Base-by-base conservation (phyloP, 2,329 filamentous ascomycete species). In the Apiospora aurea region DNA sequence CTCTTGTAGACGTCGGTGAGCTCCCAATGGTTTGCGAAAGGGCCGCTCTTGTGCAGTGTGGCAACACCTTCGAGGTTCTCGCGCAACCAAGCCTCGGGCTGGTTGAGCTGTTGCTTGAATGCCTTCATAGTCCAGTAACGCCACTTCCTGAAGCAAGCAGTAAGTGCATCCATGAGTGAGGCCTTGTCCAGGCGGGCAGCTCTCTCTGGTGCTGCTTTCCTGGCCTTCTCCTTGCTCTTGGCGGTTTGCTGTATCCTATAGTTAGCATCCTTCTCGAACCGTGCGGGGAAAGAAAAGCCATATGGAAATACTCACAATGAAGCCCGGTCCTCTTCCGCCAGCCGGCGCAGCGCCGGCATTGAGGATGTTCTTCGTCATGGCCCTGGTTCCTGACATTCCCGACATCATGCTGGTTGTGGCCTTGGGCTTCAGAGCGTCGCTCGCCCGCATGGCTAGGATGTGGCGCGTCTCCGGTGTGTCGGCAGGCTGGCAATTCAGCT, bases 111-210 rank as follows among this genome's bases (percentile, higher is more conserved):
- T 69, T 90, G 87, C 75, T 94, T 94, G 76, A 99, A 89, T 6
- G 93, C 90, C 79, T 94, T 95, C 87, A 98, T 93, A n/a, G 93
- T 91, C 95, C 96, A 99, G 83, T 96, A 98, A 77, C 92, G 91
- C 86, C 93, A 97, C 78, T 93, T 86, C 71, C 92, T 90, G 90
- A 98, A 99, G 80, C 92, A 93, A 68, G 88, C 85, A 85, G 96
- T 95, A 73, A 99, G 91, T 75, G 90, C 88, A 83, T 98, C 95
- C 83, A 97, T 85, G 74, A 99, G 90, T 78, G 96, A 93, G 86
- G 94, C 92, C 82, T 95, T 91, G 64, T 94, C 92, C 83, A 98
- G 95, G 83, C 96, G 95, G 46, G 94, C 93, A 41, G 94, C 92
- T 73, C 79, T 79, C 73, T 81, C 80, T 66, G 78, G 76, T 71